Conservation (phyloP, 371 early-diverging fungal species). For the Cokeromyces recurvatus region DNA sequence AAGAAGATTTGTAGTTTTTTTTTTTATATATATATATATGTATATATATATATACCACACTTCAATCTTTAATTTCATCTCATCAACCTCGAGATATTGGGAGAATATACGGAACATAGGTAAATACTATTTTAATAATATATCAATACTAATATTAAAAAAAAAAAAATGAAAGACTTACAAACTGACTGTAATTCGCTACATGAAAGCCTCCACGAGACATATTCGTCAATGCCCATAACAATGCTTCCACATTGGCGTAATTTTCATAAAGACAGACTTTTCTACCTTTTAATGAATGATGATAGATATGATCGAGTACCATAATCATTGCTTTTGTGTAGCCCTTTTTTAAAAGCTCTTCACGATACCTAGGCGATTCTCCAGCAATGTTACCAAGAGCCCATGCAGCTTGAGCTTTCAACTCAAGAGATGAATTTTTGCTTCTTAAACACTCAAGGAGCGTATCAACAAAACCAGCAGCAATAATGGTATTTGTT, state of each 20-base stretch:
- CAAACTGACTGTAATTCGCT: not conserved
- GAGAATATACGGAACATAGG: conserved; percentile 47
- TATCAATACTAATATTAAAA: too few relatives aligned
- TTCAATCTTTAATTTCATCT: conserved; percentile 44
- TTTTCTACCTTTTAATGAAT: too few relatives aligned
- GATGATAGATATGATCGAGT: conserved; percentile 5
- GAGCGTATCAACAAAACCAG: conserved; percentile 41
- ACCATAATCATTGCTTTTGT: conserved; percentile 12
- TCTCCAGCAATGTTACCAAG: conserved; percentile 47
- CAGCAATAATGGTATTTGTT: conserved; percentile 38
- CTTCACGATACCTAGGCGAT: conserved; percentile 31
- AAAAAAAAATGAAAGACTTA: not conserved
- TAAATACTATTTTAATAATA: conserved; percentile 42
- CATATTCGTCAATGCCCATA: conserved; percentile 46
- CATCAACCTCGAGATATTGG: conserved; percentile 44
- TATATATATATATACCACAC: too few relatives aligned
- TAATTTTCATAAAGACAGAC: conserved; percentile 13
- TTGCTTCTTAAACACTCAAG: conserved; percentile 15
- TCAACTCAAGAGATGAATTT: conserved; percentile 14
- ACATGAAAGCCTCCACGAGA: conserved; percentile 41
- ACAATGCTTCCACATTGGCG: conserved; percentile 29
- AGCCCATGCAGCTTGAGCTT: conserved; percentile 51
- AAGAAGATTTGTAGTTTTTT: too few relatives aligned
- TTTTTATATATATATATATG: not conserved
- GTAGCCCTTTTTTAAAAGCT: conserved; percentile 19